These are phyloP conservation scores for Mycena polygramma DNA, from an alignment of 768 basidiomycete species.

Conservation along the genomic window DNA sequence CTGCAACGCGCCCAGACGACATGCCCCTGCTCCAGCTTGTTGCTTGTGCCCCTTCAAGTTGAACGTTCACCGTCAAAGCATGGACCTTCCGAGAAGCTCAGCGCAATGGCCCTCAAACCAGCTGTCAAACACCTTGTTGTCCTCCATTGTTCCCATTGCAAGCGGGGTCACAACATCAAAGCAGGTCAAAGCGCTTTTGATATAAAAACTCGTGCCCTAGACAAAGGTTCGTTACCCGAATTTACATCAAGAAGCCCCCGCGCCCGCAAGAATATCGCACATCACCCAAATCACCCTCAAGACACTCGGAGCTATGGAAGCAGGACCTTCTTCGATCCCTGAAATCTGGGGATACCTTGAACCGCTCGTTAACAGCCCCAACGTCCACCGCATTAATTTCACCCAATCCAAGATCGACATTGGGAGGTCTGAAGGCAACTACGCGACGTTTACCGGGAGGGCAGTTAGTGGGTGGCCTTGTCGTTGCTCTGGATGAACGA, in stretches of 20 bases:
- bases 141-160: too few species aligned
- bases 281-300: constrained; percentile 9
- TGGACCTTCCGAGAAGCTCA: too few species aligned
- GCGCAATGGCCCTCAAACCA: too few species aligned
- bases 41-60: too few species aligned
- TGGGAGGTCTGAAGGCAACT: neutral
- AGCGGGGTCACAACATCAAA: constrained; percentile 2
- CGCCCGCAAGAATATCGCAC: constrained; percentile 1
- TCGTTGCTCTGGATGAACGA: neutral
- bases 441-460: constrained; percentile 4
- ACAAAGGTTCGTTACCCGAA: constrained; percentile 1
- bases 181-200: constrained; percentile 27
- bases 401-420: neutral
- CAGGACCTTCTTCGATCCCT: neutral
- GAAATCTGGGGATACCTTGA: constrained; percentile 24
- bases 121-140: too few species aligned
- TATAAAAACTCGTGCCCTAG: constrained; percentile 14
- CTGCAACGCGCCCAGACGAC: too few species aligned
- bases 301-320: constrained; percentile 6
- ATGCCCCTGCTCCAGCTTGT: too few species aligned
- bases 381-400: constrained; percentile 13
- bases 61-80: too few species aligned
- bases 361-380: constrained; percentile 8
- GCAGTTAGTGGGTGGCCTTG: constrained; percentile 28
- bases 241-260: constrained; percentile 1